Conservation (phyloP, 768 basidiomycete genomes). For the Naematelia encephala region DNA sequence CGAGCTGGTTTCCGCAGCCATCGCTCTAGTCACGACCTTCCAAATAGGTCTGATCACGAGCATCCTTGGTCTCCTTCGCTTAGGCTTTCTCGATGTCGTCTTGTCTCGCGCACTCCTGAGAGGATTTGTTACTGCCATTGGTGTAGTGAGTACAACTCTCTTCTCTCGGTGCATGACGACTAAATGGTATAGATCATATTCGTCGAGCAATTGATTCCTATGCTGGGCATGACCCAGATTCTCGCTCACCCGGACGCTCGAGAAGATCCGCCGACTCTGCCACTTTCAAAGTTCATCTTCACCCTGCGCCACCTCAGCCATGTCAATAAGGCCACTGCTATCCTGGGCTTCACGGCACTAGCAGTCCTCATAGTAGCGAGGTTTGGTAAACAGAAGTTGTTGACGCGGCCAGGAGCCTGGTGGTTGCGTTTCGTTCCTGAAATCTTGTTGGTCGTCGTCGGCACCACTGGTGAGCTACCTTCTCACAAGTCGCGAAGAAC, state of each 20-base stretch:
- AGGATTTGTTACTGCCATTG: constrained; percentile 79
- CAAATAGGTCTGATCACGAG: constrained; percentile 87
- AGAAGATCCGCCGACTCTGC: constrained; percentile 58
- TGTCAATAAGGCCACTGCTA: constrained; percentile 63
- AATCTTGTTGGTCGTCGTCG: constrained; percentile 79
- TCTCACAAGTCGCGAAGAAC: background rate
- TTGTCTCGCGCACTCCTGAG: constrained; percentile 81
- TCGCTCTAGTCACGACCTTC: constrained; percentile 76
- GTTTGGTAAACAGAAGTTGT: constrained; percentile 47
- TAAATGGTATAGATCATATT: constrained; percentile 64
- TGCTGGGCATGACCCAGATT: constrained; percentile 67
- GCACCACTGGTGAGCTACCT: constrained; percentile 66
- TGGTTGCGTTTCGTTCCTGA: constrained; percentile 79
- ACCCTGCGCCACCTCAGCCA: constrained; percentile 58
- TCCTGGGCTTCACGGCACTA: constrained; percentile 71
- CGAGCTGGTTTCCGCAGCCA: constrained; percentile 61
- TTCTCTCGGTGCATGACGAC: no score
- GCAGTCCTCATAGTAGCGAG: constrained; percentile 63
- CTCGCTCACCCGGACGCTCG: constrained; percentile 29
- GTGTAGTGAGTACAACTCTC: constrained; percentile 27
- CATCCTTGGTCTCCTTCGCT: constrained; percentile 75
- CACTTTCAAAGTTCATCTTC: constrained; percentile 71
- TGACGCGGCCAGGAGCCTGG: constrained; percentile 60
- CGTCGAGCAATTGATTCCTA: constrained; percentile 69
- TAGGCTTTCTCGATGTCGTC: constrained; percentile 91